Evolutionary conservation across 371 early-diverging fungal genomes (phyloP).

Genomic region (Blyttiomyces sp.): DNA sequence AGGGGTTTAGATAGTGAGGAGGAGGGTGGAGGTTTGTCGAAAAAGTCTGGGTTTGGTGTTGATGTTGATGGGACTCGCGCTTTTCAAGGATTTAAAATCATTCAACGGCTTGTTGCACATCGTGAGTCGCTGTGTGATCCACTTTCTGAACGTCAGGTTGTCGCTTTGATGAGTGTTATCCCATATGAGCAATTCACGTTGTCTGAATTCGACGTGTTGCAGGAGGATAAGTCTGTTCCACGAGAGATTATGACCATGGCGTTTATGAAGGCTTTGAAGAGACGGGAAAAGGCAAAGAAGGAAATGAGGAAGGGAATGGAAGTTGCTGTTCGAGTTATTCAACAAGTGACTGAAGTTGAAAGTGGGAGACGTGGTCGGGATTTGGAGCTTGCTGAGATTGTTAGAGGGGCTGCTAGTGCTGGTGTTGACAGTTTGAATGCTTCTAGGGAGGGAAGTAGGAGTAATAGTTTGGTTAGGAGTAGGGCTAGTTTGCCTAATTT

Average conservation of each 20-base stretch:
- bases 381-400: too few species aligned
- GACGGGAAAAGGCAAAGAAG: constrained; percentile 3
- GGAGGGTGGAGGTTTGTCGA: too few species aligned
- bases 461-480: too few species aligned
- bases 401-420: too few species aligned
- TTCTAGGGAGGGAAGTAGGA: too few species aligned
- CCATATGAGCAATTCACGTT: constrained; percentile 10
- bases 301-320: not conserved
- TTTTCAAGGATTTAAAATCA: not conserved
- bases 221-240: constrained; percentile 7
- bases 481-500: too few species aligned
- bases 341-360: not conserved
- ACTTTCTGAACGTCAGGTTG: not conserved
- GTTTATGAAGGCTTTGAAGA: constrained; percentile 9
- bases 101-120: not conserved
- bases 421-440: too few species aligned
- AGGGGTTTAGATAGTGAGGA: too few species aligned
- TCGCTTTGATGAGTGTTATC: not conserved
- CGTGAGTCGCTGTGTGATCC: not conserved
- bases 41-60: too few species aligned
- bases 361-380: too few species aligned
- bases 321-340: not conserved
- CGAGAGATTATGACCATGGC: constrained; percentile 10
- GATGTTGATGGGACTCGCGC: too few species aligned
- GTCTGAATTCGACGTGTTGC: constrained; percentile 12